These are phyloP conservation scores for Arthrobotrys entomopaga DNA, from an alignment of 2,329 filamentous ascomycete genomes.

Conservation along the genomic window DNA sequence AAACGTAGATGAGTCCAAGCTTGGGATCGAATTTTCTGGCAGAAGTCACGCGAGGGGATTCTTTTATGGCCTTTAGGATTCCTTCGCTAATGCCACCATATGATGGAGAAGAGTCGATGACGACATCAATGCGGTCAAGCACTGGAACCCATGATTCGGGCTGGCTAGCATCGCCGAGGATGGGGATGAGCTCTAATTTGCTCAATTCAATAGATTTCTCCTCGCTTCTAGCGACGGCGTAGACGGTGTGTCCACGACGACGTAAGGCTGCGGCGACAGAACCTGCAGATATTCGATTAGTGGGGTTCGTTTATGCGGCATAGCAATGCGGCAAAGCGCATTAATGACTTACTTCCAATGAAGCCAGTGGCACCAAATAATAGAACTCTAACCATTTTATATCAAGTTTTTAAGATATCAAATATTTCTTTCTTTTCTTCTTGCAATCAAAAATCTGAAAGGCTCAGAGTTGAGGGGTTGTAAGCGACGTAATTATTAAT, in stretches of 20 bases:
- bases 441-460: neutral
- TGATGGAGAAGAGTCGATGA: constrained; percentile 61
- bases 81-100: constrained; percentile 55
- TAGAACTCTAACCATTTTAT: constrained; percentile 60
- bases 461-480: neutral
- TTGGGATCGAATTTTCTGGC: constrained; percentile 59
- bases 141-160: constrained; percentile 56
- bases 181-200: constrained; percentile 60
- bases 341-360: constrained; percentile 58
- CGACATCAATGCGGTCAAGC: constrained; percentile 60
- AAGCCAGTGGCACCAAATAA: constrained; percentile 61
- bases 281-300: constrained; percentile 16
- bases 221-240: constrained; percentile 60
- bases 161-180: constrained; percentile 58
- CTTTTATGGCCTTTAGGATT: constrained; percentile 57
- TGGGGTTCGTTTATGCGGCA: neutral
- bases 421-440: neutral
- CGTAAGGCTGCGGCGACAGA: constrained; percentile 56
- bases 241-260: constrained; percentile 61
- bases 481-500: too few relatives aligned
- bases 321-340: constrained; percentile 55
- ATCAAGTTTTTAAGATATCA: neutral
- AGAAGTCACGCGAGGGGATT: constrained; percentile 51
- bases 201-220: constrained; percentile 60
- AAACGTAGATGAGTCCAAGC: constrained; percentile 62